Base-by-base conservation (phyloP, 345 rosid species). In the Leavenworthia alabamica region DNA sequence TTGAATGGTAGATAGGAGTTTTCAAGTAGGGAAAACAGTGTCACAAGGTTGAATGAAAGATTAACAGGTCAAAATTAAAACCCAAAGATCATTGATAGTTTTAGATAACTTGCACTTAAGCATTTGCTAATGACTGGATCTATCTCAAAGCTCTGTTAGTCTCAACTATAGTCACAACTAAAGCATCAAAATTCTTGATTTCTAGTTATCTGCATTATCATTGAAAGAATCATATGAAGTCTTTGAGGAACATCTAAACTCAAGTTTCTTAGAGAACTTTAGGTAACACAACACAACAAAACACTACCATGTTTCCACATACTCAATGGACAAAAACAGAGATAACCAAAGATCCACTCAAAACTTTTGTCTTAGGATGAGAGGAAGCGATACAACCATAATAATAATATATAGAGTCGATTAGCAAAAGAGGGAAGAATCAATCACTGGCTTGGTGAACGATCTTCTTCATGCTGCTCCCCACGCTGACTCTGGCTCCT, bases 371-470 rank as follows among this genome's bases (percentile, higher is more conserved):
- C 14, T 28, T 56, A 48, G 39, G 35, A 31, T 40, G 31, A 14
- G 6, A 27, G 19, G 12, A 58, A 32, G 33, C 13, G 2, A 58
- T 4, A 39, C 22, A 57, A 22, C 20, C 27, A 39, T 20, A 6
- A 17, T 20, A 31, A 39, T 20, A 6, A 17, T 20, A 31, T 8
- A 31, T 4, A 57, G 36, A 23, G n/a, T n/a, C 42, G 11, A 22
- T 7, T 68, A 50, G 39, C 7, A 31, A 37, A 20, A 46, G 24
- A 56, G 12, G 37, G 42, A 27, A 56, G 26, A 33, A 17, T 46
- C 13, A 50, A 44, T 84, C 83, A 85, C 72, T 64, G 85, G 71
- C 82, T 80, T 17, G 94, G 90, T 66, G 94, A 86, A 67, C 86
- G 77, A 20, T 67, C 71, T 28, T 66, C 81, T 53, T 55, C 67